These are phyloP conservation scores for Boletus sp. DNA, from an alignment of 1,284 basidiomycete species.

Conservation along the genomic window DNA sequence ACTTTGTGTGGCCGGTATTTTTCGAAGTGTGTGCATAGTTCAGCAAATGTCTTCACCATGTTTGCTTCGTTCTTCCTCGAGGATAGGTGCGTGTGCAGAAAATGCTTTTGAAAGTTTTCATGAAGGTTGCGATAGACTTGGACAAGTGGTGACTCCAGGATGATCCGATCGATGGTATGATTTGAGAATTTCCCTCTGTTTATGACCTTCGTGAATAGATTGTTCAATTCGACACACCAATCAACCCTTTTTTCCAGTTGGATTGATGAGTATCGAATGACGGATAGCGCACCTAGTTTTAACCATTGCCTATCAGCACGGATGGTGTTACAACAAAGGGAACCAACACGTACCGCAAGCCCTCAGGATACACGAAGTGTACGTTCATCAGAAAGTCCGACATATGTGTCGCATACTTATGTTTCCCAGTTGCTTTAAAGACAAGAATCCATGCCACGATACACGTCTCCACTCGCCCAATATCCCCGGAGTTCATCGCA, in stretches of 20 bases:
- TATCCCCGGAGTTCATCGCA: neutral
- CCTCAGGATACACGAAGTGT: neutral
- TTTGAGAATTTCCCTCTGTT: conserved; percentile 25
- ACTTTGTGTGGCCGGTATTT: neutral
- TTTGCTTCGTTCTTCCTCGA: neutral
- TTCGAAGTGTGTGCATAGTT: neutral
- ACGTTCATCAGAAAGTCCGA: neutral
- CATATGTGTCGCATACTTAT: neutral
- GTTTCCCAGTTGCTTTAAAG: neutral
- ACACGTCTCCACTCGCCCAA: neutral
- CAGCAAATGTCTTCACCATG: neutral
- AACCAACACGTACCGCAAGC: neutral
- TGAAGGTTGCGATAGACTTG: conserved; percentile 24
- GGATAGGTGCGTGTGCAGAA: neutral
- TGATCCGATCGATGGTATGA: conserved; percentile 23
- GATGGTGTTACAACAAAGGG: no score
- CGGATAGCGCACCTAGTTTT: conserved; percentile 19
- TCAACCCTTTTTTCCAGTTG: conserved; percentile 14
- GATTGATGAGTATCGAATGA: conserved; percentile 28
- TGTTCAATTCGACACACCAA: conserved; percentile 30
- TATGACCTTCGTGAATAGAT: conserved; percentile 27
- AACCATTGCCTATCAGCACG: neutral
- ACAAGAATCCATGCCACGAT: neutral
- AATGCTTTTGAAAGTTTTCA: neutral
- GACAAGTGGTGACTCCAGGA: conserved; percentile 35